Percentiles rank a stretch among this genome's conserved stretches.
These are phyloP conservation scores for Tetradesmus obliquus DNA, from an alignment of 139 green algal species.

Conservation along the genomic window DNA sequence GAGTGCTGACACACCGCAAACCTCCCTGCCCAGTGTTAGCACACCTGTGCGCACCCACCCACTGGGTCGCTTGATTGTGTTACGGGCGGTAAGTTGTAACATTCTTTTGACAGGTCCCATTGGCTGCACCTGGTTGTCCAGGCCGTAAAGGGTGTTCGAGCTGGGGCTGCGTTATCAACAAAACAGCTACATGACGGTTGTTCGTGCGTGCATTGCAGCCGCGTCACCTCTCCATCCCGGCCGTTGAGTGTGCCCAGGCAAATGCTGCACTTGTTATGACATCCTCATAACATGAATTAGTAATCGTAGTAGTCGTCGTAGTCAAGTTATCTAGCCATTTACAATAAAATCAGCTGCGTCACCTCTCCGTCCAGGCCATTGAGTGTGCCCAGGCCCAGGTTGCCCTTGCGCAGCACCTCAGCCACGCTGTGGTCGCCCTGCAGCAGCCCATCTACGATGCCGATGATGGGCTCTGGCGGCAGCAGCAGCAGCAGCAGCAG, in stretches of 20 bases:
- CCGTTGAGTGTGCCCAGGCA: background rate
- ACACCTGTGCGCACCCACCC: background rate
- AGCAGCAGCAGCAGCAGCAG: background rate
- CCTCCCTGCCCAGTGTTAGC: background rate
- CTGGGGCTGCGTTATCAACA: background rate
- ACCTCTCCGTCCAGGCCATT: background rate
- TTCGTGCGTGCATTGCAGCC: background rate
- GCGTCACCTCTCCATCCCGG: background rate
- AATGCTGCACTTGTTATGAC: background rate
- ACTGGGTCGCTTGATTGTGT: no score
- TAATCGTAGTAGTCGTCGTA: no score
- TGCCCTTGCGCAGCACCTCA: background rate
- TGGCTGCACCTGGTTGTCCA: no score
- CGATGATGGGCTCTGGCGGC: conserved; percentile 8
- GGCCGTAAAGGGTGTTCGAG: no score
- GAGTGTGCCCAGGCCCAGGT: conserved; percentile 19
- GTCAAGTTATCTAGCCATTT: background rate
- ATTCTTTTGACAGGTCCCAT: no score
- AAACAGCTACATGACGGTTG: background rate
- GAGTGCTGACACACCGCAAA: background rate
- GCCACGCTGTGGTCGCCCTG: conserved; percentile 21
- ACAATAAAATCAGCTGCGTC: background rate
- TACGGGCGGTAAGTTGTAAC: no score
- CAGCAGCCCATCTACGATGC: conserved; percentile 12
- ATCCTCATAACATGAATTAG: no score